Percentiles rank a stretch among this genome's conserved stretches.
phyloP scores from a whole-genome alignment of 768 basidiomycete genomes.

The Mycena indigotica region DNA sequence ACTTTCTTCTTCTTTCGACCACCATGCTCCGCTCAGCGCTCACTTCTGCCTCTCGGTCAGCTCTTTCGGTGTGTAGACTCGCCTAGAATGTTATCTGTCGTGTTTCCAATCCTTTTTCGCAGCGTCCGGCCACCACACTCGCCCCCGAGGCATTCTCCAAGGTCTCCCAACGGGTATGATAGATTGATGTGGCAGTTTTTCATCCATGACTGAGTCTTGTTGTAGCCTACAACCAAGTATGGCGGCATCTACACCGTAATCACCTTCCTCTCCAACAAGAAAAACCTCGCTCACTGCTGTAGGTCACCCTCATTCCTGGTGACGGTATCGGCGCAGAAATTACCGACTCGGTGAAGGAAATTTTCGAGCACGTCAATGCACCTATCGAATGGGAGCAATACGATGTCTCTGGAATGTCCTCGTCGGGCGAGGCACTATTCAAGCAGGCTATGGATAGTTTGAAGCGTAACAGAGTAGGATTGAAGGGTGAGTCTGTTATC shows the following conservation, averaged over 20 bases:
- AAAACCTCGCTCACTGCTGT: constrained; percentile 29
- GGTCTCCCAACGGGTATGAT: constrained; percentile 66
- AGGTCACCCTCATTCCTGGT: constrained; percentile 97
- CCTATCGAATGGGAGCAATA: constrained; percentile 99
- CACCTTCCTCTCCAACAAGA: constrained; percentile 10
- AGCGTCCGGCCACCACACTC: constrained; percentile 76
- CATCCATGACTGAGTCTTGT: constrained; percentile 10
- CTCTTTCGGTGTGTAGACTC: constrained; percentile 50
- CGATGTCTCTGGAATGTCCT: constrained; percentile 95
- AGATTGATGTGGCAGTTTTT: constrained; percentile 14
- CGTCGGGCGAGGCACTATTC: constrained; percentile 92
- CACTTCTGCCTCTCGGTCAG: constrained; percentile 56
- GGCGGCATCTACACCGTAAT: constrained; percentile 90
- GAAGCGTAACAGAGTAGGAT: constrained; percentile 95
- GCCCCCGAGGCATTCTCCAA: constrained; percentile 80
- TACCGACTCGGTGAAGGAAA: constrained; percentile 97
- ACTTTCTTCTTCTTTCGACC: constrained; percentile 7
- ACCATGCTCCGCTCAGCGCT: constrained; percentile 70
- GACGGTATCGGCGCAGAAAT: constrained; percentile 98
- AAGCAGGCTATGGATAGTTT: constrained; percentile 97
- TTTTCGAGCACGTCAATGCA: constrained; percentile 95
- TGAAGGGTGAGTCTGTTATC: constrained; percentile 74
- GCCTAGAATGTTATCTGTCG: too few species aligned
- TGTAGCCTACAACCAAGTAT: constrained; percentile 82
- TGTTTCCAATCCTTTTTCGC: constrained; percentile 7